phyloP scores from a whole-genome alignment of 225 moss, liverwort and hornwort genomes.

The Physcomitrellopsis africana region DNA sequence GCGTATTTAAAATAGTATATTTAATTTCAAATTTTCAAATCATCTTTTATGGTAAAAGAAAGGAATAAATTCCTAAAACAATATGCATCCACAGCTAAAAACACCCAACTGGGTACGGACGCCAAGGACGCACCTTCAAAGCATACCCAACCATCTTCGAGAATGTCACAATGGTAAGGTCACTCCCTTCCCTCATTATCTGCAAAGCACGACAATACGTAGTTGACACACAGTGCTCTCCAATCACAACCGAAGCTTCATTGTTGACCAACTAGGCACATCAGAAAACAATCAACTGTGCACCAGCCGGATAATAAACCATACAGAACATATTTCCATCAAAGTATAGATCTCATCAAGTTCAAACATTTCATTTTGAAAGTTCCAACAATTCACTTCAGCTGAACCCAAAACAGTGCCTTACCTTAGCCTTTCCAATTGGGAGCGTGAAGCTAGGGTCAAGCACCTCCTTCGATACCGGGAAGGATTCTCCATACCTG shows the following conservation, averaged over 20 bases:
- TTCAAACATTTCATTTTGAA: neutral
- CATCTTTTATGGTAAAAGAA: neutral
- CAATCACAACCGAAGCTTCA: too few species aligned
- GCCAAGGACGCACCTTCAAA: constrained; percentile 44
- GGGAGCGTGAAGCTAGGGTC: constrained; percentile 79
- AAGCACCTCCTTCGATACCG: constrained; percentile 59
- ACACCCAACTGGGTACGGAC: neutral
- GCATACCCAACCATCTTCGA: constrained; percentile 73
- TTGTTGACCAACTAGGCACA: neutral
- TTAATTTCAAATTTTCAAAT: too few species aligned
- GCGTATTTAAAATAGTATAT: too few species aligned
- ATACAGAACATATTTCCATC: neutral
- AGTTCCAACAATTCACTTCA: neutral
- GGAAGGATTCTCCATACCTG: constrained; percentile 70
- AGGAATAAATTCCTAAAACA: too few species aligned
- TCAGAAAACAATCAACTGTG: neutral
- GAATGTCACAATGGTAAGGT: constrained; percentile 72
- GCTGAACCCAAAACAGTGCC: neutral
- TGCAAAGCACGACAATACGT: constrained; percentile 9
- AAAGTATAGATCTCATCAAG: neutral
- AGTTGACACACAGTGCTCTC: too few species aligned
- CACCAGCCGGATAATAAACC: too few species aligned
- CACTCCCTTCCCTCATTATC: constrained; percentile 67
- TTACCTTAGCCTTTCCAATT: constrained; percentile 80
- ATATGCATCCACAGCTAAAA: neutral